Percentiles rank a stretch among this genome's conserved stretches.
Evolutionary conservation across 371 early-diverging fungal species (phyloP).

Genomic region (Circinella umbellata): DNA sequence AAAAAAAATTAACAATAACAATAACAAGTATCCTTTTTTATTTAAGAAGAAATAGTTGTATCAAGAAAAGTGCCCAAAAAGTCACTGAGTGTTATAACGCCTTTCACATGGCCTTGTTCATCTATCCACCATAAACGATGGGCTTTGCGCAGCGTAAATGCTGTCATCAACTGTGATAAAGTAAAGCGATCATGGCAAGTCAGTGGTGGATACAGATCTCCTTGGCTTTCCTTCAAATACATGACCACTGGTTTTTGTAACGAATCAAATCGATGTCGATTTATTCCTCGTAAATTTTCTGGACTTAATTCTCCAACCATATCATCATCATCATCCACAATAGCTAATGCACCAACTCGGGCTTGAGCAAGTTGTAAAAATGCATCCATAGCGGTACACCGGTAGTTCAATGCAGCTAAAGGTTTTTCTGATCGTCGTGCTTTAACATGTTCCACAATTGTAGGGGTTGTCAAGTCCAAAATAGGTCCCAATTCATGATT

Average conservation of each 20-base stretch:
- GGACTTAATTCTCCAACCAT: constrained; percentile 65
- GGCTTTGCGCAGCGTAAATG: constrained; percentile 54
- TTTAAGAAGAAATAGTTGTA: background rate
- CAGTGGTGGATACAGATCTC: constrained; percentile 51
- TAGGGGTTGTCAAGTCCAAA: constrained; percentile 49
- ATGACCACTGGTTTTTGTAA: constrained; percentile 50
- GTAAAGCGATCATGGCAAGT: constrained; percentile 63
- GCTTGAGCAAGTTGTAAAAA: constrained; percentile 54
- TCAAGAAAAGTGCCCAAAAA: constrained; percentile 26
- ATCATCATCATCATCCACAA: constrained; percentile 55
- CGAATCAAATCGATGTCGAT: constrained; percentile 49
- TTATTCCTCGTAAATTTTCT: constrained; percentile 66
- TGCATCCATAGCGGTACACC: constrained; percentile 56
- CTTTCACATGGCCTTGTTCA: constrained; percentile 53
- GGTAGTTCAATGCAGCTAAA: constrained; percentile 37
- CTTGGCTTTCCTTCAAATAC: constrained; percentile 50
- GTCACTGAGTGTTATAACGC: constrained; percentile 49
- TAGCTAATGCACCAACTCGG: constrained; percentile 53
- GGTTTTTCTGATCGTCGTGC: constrained; percentile 5
- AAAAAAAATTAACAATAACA: background rate
- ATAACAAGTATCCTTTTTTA: constrained; percentile 1
- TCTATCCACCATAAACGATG: constrained; percentile 66
- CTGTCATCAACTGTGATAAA: constrained; percentile 61
- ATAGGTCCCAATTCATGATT: constrained; percentile 63
- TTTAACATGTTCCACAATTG: constrained; percentile 29